Evolutionary conservation across 148 eudicot species (phyloP).

Genomic region (Fallopia convolvulus): DNA sequence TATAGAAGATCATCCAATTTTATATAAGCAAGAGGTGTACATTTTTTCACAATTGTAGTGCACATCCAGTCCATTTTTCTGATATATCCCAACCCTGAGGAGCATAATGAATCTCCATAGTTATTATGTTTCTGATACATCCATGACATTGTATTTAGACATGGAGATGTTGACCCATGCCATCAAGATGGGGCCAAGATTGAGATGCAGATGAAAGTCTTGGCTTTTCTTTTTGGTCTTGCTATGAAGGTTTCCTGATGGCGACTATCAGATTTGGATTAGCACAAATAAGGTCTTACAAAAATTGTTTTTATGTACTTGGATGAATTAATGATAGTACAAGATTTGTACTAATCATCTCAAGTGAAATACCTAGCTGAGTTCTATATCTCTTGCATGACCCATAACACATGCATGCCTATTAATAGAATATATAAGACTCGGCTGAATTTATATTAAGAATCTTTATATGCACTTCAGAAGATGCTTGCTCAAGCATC

Average conservation of each 20-base stretch:
- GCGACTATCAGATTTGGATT: background rate
- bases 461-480: background rate
- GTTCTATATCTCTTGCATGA: background rate
- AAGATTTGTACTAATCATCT: background rate
- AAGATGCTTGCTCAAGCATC: background rate
- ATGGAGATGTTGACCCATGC: background rate
- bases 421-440: no score
- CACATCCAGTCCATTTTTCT: no score
- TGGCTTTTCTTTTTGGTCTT: background rate
- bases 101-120: no score
- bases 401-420: no score
- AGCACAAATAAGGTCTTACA: background rate
- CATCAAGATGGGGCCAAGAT: constrained; percentile 4
- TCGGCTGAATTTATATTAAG: no score
- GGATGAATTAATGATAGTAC: background rate
- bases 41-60: background rate
- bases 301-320: background rate
- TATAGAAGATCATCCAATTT: background rate
- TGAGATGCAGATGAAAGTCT: background rate
- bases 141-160: background rate
- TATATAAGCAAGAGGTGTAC: background rate
- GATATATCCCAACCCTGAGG: no score
- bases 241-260: background rate
- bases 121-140: background rate
- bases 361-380: background rate